Conservation (phyloP, 192 early-diverging fungal genomes). For the Rhizophagus prolifer region DNA sequence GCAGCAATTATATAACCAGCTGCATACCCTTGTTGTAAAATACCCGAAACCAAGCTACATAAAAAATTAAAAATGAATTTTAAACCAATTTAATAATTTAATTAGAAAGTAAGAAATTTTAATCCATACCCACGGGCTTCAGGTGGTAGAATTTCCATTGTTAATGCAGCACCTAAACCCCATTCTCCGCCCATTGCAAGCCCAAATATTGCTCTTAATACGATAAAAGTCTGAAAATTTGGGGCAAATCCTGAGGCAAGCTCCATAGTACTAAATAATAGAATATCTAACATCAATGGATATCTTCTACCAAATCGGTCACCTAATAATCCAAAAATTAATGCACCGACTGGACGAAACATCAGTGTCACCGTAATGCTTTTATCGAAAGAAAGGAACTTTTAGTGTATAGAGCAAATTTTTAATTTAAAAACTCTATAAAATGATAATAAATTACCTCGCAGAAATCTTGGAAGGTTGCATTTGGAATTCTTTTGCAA, state of each 20-base stretch:
- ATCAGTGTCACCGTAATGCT: slow-evolving; percentile 67
- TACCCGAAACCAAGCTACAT: slow-evolving; percentile 62
- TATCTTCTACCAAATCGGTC: slow-evolving; percentile 69
- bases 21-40: slow-evolving; percentile 73
- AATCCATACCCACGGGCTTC: slow-evolving; percentile 54
- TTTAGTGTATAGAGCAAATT: background rate
- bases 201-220: slow-evolving; percentile 60
- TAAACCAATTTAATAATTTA: no score
- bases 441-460: slow-evolving; percentile 1
- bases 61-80: no score
- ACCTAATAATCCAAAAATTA: slow-evolving; percentile 67
- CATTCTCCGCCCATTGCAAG: slow-evolving; percentile 74
- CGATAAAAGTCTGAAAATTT: slow-evolving; percentile 59
- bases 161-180: slow-evolving; percentile 70
- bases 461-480: slow-evolving; percentile 53
- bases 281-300: slow-evolving; percentile 66
- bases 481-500: slow-evolving; percentile 56
- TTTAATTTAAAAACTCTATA: background rate
- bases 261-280: slow-evolving; percentile 61
- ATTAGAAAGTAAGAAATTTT: no score
- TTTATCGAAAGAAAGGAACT: background rate
- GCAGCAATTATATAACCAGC: slow-evolving; percentile 67
- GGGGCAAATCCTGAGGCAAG: slow-evolving; percentile 66
- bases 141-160: slow-evolving; percentile 67
- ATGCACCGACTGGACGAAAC: slow-evolving; percentile 70